Conservation (phyloP, 768 basidiomycete species). For the Pholiota conissans region DNA sequence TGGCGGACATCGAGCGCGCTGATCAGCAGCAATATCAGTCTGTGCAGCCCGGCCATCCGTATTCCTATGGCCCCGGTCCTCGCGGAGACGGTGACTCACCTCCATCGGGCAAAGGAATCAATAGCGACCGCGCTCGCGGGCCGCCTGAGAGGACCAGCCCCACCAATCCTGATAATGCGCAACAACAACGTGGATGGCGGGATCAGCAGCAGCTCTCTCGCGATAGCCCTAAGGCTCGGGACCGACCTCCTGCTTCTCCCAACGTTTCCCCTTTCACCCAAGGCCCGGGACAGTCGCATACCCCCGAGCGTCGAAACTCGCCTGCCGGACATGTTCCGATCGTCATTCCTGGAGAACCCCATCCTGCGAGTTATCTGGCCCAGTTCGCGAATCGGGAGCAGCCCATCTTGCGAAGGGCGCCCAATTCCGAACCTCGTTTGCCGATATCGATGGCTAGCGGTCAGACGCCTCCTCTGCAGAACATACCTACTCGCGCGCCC, state of each 20-base stretch:
- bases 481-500: constrained; percentile 55
- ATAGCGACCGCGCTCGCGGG: constrained; percentile 54
- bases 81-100: constrained; percentile 30
- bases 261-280: constrained; percentile 28
- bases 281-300: constrained; percentile 40
- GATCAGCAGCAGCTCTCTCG: constrained; percentile 36
- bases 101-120: constrained; percentile 51
- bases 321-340: constrained; percentile 51
- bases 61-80: constrained; percentile 28
- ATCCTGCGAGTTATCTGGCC: constrained; percentile 37
- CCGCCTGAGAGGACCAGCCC: constrained; percentile 52
- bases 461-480: constrained; percentile 58
- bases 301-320: constrained; percentile 52
- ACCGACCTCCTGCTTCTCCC: constrained; percentile 45
- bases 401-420: constrained; percentile 31
- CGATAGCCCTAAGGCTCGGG: constrained; percentile 45
- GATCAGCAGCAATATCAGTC: constrained; percentile 57
- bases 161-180: constrained; percentile 48
- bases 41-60: constrained; percentile 21
- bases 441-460: constrained; percentile 36
- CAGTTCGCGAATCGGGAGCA: constrained; percentile 51
- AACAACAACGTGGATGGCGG: constrained; percentile 26
- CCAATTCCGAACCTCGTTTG: constrained; percentile 26
- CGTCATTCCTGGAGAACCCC: constrained; percentile 46
- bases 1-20: constrained; percentile 73